A percentile compares a stretch with the other conserved stretches of the same genome.
These are phyloP conservation scores for Bruguiera gymnorhiza DNA, from an alignment of 345 rosid species.

Conservation along the genomic window DNA sequence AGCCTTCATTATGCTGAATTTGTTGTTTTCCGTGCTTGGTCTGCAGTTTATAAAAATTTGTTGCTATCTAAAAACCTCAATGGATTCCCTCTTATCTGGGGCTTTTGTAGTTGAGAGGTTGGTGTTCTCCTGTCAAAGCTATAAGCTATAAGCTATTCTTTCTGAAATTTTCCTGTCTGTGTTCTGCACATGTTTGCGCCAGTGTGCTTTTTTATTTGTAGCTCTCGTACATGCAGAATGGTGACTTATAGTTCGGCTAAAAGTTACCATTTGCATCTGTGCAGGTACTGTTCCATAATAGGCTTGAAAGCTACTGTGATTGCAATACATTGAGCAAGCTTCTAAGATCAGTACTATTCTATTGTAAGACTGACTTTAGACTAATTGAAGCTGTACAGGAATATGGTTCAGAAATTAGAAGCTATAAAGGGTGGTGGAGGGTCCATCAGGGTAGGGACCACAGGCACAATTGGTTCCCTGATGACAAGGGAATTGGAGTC, in stretches of 20 bases:
- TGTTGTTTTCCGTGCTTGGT: neutral
- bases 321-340: neutral
- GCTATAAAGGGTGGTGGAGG: conserved; percentile 80
- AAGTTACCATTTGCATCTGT: neutral
- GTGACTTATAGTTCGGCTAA: neutral
- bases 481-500: conserved; percentile 83
- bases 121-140: neutral
- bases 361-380: conserved; percentile 10
- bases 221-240: neutral
- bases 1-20: conserved; percentile 1
- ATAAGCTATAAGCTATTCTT: neutral
- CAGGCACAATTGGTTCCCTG: conserved; percentile 73
- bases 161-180: neutral
- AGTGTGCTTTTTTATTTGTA: neutral
- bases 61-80: neutral
- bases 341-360: neutral
- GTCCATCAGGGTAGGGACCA: conserved; percentile 77
- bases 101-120: neutral
- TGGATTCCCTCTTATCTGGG: neutral
- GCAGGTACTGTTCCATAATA: conserved; percentile 1
- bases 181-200: neutral
- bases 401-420: conserved; percentile 80
- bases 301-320: conserved; percentile 3
- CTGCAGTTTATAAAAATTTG: neutral
- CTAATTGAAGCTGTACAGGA: conserved; percentile 12